Percentiles rank a stretch among this genome's conserved stretches.
Evolutionary conservation across 148 eudicot genomes (phyloP).

Genomic region (Salicornia ramosissima): DNA sequence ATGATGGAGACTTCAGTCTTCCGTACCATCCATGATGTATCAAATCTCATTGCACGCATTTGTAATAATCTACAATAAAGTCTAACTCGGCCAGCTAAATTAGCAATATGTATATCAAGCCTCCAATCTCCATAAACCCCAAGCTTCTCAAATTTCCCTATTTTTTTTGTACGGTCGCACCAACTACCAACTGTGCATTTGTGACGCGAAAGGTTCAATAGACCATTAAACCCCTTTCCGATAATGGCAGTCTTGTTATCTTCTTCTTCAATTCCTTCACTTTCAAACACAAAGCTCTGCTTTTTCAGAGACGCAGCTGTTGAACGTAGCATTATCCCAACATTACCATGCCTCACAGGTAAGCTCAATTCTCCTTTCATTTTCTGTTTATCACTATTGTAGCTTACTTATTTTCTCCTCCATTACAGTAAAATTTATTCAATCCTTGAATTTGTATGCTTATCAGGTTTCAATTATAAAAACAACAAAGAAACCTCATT

Average conservation of each 20-base stretch:
- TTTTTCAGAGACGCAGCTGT: slow-evolving; percentile 11
- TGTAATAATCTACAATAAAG: too few species aligned
- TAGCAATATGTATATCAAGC: too few species aligned
- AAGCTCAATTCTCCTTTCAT: slow-evolving; percentile 11
- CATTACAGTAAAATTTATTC: slow-evolving; percentile 7
- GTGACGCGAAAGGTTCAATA: too few species aligned
- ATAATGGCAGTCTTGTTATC: slow-evolving; percentile 49
- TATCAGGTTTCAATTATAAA: slow-evolving; percentile 35
- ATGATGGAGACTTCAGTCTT: too few species aligned
- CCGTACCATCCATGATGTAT: too few species aligned
- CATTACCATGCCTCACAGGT: slow-evolving; percentile 31
- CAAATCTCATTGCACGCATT: too few species aligned
- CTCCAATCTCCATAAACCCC: too few species aligned
- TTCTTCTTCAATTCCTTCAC: slow-evolving; percentile 32
- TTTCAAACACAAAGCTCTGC: slow-evolving; percentile 23
- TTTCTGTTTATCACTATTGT: neutral
- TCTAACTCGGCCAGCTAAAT: too few species aligned
- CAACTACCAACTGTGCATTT: too few species aligned
- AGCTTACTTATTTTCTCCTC: slow-evolving; percentile 10
- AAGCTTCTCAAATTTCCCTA: too few species aligned
- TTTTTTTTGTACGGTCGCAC: too few species aligned
- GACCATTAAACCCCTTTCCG: neutral
- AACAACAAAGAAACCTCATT: slow-evolving; percentile 23
- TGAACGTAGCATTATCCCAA: slow-evolving; percentile 21
- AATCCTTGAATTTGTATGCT: slow-evolving; percentile 3